Base-by-base conservation (phyloP, 768 basidiomycete genomes). In the Suillus decipiens region DNA sequence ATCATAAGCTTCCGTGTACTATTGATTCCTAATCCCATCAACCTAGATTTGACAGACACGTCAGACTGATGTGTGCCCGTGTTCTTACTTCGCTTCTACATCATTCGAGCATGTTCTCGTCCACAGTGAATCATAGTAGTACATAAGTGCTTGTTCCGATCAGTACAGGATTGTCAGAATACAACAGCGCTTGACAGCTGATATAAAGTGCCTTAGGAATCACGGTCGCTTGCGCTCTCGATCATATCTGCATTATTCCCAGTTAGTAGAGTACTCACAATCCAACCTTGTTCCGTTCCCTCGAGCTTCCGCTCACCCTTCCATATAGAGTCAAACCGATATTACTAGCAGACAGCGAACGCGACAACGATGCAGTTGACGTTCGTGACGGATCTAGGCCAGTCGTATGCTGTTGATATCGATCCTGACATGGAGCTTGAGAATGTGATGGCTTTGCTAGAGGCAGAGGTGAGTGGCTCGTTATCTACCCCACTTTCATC, bases 371-470 rank as follows among this genome's bases (percentile, higher is more conserved):
- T 93, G 91, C 79, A 85, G 68, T 75, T 93, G 61, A 92, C 90
- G 2, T 90, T 93, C 71, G 76, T 86, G 50, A 90, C 80, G 56
- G 90, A 92, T 66, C 65, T 83, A 24, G 90, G 90, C 9, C 80
- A 87, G 61, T 78, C 81, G 1, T 91, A 84, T 68, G 70, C 76
- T 45, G 78, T 96, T 58, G 96, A 98, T 72, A 93, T 97, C 68
- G 93, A 95, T 77, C 84, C 92, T 1, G 84, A 82, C 60, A 95
- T 98, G 92, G 88, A 93, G 74, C 84, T 99, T 34, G 92, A 93
- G 80, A 91, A 96, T 73, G 88, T 98, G 42, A 90, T 90, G 84
- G 96, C 93, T 14, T 80, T 98, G 60, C 82, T 97, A n/a, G 95
- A 97, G 76, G 96, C 90, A 0, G 96, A 98, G 86, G 96, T 95